Base-by-base conservation (phyloP, 305 asterid species). In the Fraxinus latifolia region DNA sequence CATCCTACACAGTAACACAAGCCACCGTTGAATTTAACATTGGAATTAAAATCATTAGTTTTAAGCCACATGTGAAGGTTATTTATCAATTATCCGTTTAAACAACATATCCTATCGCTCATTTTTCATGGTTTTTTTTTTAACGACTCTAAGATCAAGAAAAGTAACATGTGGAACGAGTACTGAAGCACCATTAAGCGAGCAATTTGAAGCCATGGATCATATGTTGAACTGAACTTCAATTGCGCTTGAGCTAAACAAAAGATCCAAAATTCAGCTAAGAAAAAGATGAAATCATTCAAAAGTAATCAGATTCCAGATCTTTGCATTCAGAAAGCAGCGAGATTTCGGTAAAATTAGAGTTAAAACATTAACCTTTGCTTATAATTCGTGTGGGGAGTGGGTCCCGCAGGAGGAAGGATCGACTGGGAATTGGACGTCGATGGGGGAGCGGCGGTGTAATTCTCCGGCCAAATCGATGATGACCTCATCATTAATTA, bases 401-500 rank as follows among this genome's bases (percentile, higher is more conserved):
- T 83, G 74, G 84, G 80, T 33, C 65, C 85, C 84, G 79, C 77
- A 14, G 88, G 85, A 70, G 75, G 75, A 70, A 70, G 42, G 77
- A 82, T 84, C 81, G 76, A 89, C 87, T 76, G 89, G 17, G 77
- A 86, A 87, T 79, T 85, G 53, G 86, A 79, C 76, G 89, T 5
- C 34, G 75, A 87, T 84, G 75, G 85, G 68, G 88, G 82, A 1
- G 90, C 79, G 81, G 82, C 71, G 9, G 89, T 72, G 82, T 87
- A 84, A 87, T 90, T 89, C 81, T 90, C 97, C 89, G 88, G 79
- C 90, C 87, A 84, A 74, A 75, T 80, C 79, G 87, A 82, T 68
- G 91, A 84, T 80, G 93, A 90, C 90, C 91, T 89, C 95, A 91
- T 93, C 37, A 76, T 83, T 39, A 65, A 78, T 70, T 42, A 76